Evolutionary conservation across 106 monocot species (phyloP).

Genomic region (Ottelia alismoides): DNA sequence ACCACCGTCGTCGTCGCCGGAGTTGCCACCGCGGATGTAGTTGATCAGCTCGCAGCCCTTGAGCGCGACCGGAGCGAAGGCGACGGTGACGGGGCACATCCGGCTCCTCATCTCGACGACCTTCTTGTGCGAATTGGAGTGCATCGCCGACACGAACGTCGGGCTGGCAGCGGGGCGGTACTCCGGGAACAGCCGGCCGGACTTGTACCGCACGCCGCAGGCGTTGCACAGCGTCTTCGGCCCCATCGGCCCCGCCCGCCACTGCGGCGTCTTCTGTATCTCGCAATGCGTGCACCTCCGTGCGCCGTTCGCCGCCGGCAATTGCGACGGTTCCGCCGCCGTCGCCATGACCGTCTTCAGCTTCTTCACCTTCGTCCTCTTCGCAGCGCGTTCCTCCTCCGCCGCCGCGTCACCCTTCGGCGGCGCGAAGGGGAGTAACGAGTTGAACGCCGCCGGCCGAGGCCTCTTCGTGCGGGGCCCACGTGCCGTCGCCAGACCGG

Average conservation of each 20-base stretch:
- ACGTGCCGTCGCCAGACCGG: conserved; percentile 7
- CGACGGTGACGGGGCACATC: neutral
- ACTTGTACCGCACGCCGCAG: conserved; percentile 74
- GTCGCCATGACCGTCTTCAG: conserved; percentile 1
- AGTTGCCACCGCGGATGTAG: no score
- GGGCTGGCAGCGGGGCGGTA: conserved; percentile 89
- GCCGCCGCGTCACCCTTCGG: neutral
- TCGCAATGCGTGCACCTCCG: conserved; percentile 77
- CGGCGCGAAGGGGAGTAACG: conserved; percentile 6
- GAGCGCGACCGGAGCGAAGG: conserved; percentile 8
- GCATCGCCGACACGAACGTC: conserved; percentile 49
- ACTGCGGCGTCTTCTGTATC: conserved; percentile 64
- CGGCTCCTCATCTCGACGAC: conserved; percentile 70
- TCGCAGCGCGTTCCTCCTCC: neutral
- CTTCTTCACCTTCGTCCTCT: conserved; percentile 27
- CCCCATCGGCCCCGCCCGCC: conserved; percentile 74
- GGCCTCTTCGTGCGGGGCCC: conserved; percentile 60
- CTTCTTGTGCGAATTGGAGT: conserved; percentile 96
- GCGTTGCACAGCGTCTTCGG: conserved; percentile 85
- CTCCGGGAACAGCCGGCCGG: conserved; percentile 70
- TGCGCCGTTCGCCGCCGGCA: no score
- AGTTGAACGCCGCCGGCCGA: conserved; percentile 29
- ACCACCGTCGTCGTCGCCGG: no score
- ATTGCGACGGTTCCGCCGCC: conserved; percentile 3
- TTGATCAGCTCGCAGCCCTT: conserved; percentile 52